Percentiles rank a stretch among this genome's conserved stretches.
phyloP scores from a whole-genome alignment of 768 basidiomycete species.

The Serendipita indica region DNA sequence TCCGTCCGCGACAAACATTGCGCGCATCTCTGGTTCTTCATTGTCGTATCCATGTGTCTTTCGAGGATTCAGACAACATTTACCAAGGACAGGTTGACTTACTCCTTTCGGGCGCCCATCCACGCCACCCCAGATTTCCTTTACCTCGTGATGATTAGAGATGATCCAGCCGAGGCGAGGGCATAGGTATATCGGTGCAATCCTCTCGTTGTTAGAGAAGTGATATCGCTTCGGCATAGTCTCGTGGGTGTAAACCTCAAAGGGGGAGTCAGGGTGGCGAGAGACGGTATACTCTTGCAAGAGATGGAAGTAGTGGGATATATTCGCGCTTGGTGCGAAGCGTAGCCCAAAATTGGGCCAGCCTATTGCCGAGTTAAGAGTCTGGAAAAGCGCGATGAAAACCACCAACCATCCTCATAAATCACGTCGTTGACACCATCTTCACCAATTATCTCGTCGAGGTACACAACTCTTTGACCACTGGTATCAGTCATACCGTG shows the following conservation, averaged over 20 bases:
- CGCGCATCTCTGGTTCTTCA: slow-evolving; percentile 58
- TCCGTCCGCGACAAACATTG: slow-evolving; percentile 84
- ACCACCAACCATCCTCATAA: slow-evolving; percentile 47
- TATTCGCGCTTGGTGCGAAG: slow-evolving; percentile 46
- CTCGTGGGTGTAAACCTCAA: slow-evolving; percentile 61
- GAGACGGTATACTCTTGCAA: slow-evolving; percentile 37
- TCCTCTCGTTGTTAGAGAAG: slow-evolving; percentile 55
- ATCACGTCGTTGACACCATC: slow-evolving; percentile 45
- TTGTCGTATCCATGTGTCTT: slow-evolving; percentile 91
- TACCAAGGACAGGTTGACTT: slow-evolving; percentile 25
- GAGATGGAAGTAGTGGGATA: slow-evolving; percentile 36
- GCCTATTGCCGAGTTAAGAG: slow-evolving; percentile 25
- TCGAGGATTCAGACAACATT: neutral
- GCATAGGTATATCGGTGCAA: slow-evolving; percentile 76
- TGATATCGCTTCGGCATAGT: slow-evolving; percentile 76
- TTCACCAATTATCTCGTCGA: slow-evolving; percentile 56
- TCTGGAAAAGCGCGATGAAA: neutral
- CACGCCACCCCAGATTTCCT: slow-evolving; percentile 25
- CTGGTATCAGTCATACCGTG: slow-evolving; percentile 91
- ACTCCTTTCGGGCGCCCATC: slow-evolving; percentile 62
- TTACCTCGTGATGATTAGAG: slow-evolving; percentile 41
- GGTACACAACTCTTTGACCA: slow-evolving; percentile 53
- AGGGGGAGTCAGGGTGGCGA: slow-evolving; percentile 41
- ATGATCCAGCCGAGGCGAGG: slow-evolving; percentile 70
- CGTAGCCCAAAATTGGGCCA: slow-evolving; percentile 85